phyloP scores from a whole-genome alignment of 768 basidiomycete species.

The Naganishia vaughanmartiniae region DNA sequence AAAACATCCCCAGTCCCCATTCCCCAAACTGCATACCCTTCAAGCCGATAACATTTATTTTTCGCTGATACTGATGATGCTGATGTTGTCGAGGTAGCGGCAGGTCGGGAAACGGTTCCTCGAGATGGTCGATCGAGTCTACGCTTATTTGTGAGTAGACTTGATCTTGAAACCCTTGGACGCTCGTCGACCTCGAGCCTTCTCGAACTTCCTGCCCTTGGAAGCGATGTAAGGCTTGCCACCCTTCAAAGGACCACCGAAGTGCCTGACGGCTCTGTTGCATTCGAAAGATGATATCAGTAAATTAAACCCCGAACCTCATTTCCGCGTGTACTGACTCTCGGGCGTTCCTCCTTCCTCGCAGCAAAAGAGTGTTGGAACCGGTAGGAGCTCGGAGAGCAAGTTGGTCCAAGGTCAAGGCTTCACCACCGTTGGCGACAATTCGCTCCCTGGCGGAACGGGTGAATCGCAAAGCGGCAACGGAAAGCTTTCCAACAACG shows the following conservation, averaged over 20 bases:
- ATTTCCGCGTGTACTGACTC: constrained; percentile 55
- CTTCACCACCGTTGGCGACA: constrained; percentile 90
- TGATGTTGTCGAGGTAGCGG: constrained; percentile 22
- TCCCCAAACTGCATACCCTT: constrained; percentile 15
- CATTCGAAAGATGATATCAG: neutral
- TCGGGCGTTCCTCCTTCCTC: constrained; percentile 87
- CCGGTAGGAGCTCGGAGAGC: constrained; percentile 92
- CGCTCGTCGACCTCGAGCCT: constrained; percentile 93
- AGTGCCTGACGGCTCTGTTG: constrained; percentile 77
- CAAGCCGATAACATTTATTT: constrained; percentile 18
- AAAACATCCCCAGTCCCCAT: constrained; percentile 21
- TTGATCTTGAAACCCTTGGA: constrained; percentile 53
- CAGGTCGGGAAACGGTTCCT: neutral
- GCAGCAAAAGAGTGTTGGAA: constrained; percentile 85
- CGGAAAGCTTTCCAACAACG: constrained; percentile 80
- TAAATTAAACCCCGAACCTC: neutral
- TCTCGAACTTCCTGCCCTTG: constrained; percentile 99
- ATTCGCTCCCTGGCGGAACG: constrained; percentile 90
- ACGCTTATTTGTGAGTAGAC: constrained; percentile 49
- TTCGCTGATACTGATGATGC: constrained; percentile 23
- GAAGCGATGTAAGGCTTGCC: constrained; percentile 95
- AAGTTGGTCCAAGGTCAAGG: constrained; percentile 91
- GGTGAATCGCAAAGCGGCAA: constrained; percentile 95
- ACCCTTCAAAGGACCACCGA: constrained; percentile 95
- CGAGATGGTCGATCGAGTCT: constrained; percentile 28